phyloP scores from a whole-genome alignment of 2,329 filamentous ascomycete species.

The Claviceps cyperi region DNA sequence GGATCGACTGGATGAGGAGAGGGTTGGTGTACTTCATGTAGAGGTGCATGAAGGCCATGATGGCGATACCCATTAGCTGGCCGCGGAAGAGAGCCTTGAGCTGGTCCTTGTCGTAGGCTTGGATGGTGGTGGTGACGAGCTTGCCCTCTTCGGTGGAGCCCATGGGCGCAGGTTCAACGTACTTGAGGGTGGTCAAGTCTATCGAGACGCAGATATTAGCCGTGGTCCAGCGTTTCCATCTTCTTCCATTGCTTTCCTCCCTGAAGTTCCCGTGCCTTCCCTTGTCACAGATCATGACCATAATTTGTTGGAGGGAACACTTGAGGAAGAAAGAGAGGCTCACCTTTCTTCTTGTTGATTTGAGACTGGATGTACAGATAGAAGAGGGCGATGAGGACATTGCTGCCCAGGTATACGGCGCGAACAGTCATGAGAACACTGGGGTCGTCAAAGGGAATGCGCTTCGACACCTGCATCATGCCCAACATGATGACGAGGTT shows the following conservation, averaged over 20 bases:
- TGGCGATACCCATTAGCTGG: slow-evolving; percentile 89
- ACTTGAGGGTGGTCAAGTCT: slow-evolving; percentile 97
- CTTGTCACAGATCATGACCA: not conserved
- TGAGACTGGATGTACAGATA: slow-evolving; percentile 74
- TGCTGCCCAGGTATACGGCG: slow-evolving; percentile 41
- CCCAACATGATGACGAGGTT: slow-evolving; percentile 90
- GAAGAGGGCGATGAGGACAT: slow-evolving; percentile 70
- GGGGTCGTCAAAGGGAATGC: slow-evolving; percentile 82
- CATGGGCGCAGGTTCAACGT: slow-evolving; percentile 90
- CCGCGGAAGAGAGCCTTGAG: slow-evolving; percentile 73
- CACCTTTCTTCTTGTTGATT: slow-evolving; percentile 97
- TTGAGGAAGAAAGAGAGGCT: slow-evolving; percentile 11
- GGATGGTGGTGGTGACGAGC: slow-evolving; percentile 88
- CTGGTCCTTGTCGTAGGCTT: slow-evolving; percentile 85
- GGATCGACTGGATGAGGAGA: slow-evolving; percentile 94
- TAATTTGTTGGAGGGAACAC: not conserved
- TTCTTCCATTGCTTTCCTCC: not conserved
- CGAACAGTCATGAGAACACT: slow-evolving; percentile 42
- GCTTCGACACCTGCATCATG: slow-evolving; percentile 98
- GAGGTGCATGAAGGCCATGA: slow-evolving; percentile 98
- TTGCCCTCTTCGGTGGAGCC: slow-evolving; percentile 90
- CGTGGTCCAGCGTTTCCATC: not conserved
- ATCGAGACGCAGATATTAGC: slow-evolving; percentile 4
- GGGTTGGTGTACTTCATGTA: slow-evolving; percentile 99
- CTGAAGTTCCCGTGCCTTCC: not conserved